Evolutionary conservation across 495 filamentous ascomycete genomes (phyloP), one percentile per base, ranked within the genome.

Genomic region (Podospora sp.): DNA sequence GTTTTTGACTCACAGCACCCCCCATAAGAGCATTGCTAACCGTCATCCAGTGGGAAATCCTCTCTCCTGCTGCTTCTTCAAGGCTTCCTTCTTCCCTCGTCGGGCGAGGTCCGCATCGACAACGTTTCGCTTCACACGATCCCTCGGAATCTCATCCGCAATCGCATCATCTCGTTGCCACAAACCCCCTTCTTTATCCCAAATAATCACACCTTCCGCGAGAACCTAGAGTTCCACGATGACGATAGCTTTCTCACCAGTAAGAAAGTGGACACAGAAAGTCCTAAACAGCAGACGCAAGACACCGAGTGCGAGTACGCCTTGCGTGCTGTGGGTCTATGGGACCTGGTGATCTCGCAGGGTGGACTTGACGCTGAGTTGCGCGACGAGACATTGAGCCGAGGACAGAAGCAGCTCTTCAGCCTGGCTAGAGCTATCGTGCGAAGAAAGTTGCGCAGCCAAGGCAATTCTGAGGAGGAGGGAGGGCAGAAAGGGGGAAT

Each of bases 171-270:
- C 33, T 18, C 40, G 33, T 21, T 62, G 4, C 56, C 56, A 18
- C 56, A 60, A 35, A 60, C 56, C 1, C 56, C 56, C 56, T 29
- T 60, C 27, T 35, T 60, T 16, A 3, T 60, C n/a, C 56, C 56
- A 27, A 20, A 35, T 8, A 35, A 26, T n/a, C 56, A 35, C 56
- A 27, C 56, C 25, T 21, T 60, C 25, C 56, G 56, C 1, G 56
- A 27, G 27, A 60, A 60, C n/a, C 25, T 60, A 6, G 52, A 55
- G 24, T 55, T 24, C n/a, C 52, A 55, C 21, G 52, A 55, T 55
- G 52, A 55, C 21, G 25, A 27, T 33, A 20, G 7, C 4, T 35
- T 12, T 20, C 24, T 35, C 25, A 26, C 33, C 56, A 1, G n/a
- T 33, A 6, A 7, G 12, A 27, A 29, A 9, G n/a, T 24, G 24